Evolutionary conservation across 1,284 basidiomycete species (phyloP).

Genomic region (Cryptococcus floricola): DNA sequence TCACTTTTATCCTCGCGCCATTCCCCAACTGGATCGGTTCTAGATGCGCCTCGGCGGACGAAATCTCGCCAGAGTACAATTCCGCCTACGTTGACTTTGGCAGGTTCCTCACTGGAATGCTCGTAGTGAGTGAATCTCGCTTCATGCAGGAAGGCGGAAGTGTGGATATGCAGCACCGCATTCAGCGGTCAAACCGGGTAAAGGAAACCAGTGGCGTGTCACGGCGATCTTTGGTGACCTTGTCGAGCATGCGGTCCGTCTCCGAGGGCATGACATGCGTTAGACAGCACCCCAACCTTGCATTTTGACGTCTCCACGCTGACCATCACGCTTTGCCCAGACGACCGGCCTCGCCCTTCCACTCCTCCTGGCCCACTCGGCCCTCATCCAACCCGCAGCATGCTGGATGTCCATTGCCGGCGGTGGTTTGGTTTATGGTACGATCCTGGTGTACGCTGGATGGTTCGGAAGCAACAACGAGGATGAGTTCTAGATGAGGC

Average conservation of each 20-base stretch:
- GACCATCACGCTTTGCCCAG: conserved; percentile 13
- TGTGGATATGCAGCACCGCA: not conserved
- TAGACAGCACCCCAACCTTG: too few relatives aligned
- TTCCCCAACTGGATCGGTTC: conserved; percentile 80
- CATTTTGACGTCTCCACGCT: not conserved
- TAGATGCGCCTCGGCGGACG: conserved; percentile 54
- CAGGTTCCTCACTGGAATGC: conserved; percentile 83
- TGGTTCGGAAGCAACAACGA: conserved; percentile 57
- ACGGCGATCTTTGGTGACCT: too few relatives aligned
- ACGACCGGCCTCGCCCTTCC: conserved; percentile 86
- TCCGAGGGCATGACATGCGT: too few relatives aligned
- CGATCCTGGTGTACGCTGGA: conserved; percentile 80
- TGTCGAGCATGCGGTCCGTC: too few relatives aligned
- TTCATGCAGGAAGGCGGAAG: too few relatives aligned
- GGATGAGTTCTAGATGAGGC: conserved; percentile 36
- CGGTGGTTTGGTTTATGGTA: conserved; percentile 91
- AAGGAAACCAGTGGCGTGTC: too few relatives aligned
- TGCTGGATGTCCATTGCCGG: conserved; percentile 93
- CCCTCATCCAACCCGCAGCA: conserved; percentile 77
- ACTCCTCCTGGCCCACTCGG: conserved; percentile 85
- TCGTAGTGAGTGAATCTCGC: conserved; percentile 60
- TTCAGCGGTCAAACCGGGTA: not conserved
- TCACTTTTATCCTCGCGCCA: conserved; percentile 92
- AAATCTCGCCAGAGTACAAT: conserved; percentile 56
- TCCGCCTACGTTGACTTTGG: conserved; percentile 80